Percentiles rank a stretch among this genome's conserved stretches.
Evolutionary conservation across 2,329 filamentous ascomycete genomes (phyloP).

Genomic region (Dichotomopilus funicola): DNA sequence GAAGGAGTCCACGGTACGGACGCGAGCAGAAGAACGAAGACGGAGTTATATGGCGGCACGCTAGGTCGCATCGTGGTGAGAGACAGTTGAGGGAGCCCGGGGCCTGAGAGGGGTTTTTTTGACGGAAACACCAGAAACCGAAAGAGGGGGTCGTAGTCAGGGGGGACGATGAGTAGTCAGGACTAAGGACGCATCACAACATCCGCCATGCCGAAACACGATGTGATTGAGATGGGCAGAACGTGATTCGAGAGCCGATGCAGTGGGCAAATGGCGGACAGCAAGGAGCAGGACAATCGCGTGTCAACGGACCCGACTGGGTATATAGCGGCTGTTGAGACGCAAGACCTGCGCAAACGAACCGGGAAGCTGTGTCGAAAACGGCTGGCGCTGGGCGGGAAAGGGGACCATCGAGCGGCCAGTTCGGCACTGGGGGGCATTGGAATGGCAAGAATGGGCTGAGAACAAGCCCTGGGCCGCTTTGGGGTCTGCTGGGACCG

Average conservation of each 20-base stretch:
- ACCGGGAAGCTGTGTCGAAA: slow-evolving; percentile 35
- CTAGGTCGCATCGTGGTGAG: slow-evolving; percentile 37
- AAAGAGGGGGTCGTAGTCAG: slow-evolving; percentile 1
- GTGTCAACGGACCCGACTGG: slow-evolving; percentile 24
- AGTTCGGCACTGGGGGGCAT: slow-evolving; percentile 17
- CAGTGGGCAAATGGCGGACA: slow-evolving; percentile 30
- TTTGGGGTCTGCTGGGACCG: too few species aligned
- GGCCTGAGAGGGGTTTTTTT: background rate
- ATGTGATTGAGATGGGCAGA: slow-evolving; percentile 37
- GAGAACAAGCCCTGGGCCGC: too few species aligned
- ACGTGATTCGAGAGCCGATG: slow-evolving; percentile 31
- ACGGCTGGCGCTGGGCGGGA: background rate
- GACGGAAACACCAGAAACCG: slow-evolving; percentile 10
- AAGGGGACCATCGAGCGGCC: slow-evolving; percentile 1
- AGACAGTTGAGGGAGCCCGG: slow-evolving; percentile 14
- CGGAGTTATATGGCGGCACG: slow-evolving; percentile 24
- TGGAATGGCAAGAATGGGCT: too few species aligned
- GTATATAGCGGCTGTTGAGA: slow-evolving; percentile 55
- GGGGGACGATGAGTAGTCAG: slow-evolving; percentile 14
- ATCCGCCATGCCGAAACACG: slow-evolving; percentile 45
- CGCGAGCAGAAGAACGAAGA: slow-evolving; percentile 26
- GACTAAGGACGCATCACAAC: slow-evolving; percentile 31
- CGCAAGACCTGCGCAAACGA: slow-evolving; percentile 21
- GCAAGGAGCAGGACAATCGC: slow-evolving; percentile 17
- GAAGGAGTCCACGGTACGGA: slow-evolving; percentile 24